These are phyloP conservation scores for Calocera viscosa DNA, from an alignment of 768 basidiomycete species.

Conservation along the genomic window DNA sequence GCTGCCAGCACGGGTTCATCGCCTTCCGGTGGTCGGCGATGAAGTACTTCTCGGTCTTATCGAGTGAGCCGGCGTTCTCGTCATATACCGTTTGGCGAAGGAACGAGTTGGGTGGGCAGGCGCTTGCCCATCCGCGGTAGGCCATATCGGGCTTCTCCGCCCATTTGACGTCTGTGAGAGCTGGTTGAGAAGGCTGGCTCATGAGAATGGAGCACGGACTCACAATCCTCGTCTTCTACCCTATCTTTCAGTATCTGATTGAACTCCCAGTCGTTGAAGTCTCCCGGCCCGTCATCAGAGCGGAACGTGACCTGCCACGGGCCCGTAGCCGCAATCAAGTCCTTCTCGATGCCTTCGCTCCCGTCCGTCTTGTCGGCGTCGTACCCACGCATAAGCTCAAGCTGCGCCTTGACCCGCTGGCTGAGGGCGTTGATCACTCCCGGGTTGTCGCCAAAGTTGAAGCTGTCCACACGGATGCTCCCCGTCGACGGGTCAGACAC, in stretches of 20 bases:
- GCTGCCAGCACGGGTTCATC: constrained; percentile 26
- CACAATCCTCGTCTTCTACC: constrained; percentile 1
- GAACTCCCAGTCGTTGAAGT: constrained; percentile 2
- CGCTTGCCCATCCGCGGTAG: neutral
- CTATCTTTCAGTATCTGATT: neutral
- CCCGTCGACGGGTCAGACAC: neutral
- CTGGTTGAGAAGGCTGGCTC: neutral
- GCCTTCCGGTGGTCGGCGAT: constrained; percentile 11
- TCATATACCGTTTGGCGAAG: neutral
- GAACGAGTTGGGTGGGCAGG: neutral
- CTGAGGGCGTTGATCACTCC: neutral
- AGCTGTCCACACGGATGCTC: neutral
- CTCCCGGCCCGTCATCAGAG: neutral
- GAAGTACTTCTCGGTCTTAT: constrained; percentile 4
- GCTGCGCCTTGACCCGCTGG: neutral
- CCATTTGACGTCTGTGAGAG: neutral
- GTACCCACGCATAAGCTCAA: neutral
- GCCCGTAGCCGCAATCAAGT: neutral
- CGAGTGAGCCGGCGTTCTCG: neutral
- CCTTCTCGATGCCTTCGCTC: neutral
- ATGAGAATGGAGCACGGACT: neutral
- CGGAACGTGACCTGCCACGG: neutral
- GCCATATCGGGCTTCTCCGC: neutral
- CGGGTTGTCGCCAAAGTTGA: neutral
- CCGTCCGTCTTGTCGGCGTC: neutral